phyloP scores from a whole-genome alignment of 495 filamentous ascomycete species.

The Neurospora terricola region DNA sequence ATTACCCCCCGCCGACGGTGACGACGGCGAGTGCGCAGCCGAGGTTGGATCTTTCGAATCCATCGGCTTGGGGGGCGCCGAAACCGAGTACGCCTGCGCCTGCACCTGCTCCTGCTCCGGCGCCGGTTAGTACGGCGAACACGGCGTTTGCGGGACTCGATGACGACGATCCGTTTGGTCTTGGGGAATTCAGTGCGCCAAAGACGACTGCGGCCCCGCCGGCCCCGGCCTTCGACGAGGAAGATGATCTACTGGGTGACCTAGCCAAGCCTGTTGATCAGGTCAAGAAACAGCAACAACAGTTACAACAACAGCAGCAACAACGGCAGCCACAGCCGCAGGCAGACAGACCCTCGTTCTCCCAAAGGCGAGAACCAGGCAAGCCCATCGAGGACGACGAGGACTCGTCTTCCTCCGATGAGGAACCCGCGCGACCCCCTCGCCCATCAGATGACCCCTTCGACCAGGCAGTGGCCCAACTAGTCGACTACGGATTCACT shows the following conservation, averaged over 20 bases:
- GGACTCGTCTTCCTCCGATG: constrained; percentile 30
- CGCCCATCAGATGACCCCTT: constrained; percentile 44
- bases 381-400: constrained; percentile 37
- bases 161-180: constrained; percentile 83
- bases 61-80: constrained; percentile 28
- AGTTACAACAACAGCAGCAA: constrained; percentile 15
- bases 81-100: neutral
- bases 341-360: constrained; percentile 7
- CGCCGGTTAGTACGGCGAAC: constrained; percentile 16
- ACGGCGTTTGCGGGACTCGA: constrained; percentile 11
- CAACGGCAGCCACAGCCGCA: neutral
- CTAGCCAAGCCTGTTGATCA: constrained; percentile 81
- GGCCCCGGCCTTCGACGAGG: constrained; percentile 54
- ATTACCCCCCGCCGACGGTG: constrained; percentile 43
- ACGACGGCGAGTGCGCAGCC: constrained; percentile 14
- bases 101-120: neutral
- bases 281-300: constrained; percentile 36
- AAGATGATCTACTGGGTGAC: constrained; percentile 85
- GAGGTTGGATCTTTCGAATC: constrained; percentile 24
- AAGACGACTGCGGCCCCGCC: constrained; percentile 23
- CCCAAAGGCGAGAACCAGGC: constrained; percentile 31
- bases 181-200: constrained; percentile 50
- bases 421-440: constrained; percentile 23
- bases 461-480: constrained; percentile 75
- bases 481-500: constrained; percentile 93